Evolutionary conservation across 148 eudicot species (phyloP).

Genomic region (Rhododendron mucronatum): DNA sequence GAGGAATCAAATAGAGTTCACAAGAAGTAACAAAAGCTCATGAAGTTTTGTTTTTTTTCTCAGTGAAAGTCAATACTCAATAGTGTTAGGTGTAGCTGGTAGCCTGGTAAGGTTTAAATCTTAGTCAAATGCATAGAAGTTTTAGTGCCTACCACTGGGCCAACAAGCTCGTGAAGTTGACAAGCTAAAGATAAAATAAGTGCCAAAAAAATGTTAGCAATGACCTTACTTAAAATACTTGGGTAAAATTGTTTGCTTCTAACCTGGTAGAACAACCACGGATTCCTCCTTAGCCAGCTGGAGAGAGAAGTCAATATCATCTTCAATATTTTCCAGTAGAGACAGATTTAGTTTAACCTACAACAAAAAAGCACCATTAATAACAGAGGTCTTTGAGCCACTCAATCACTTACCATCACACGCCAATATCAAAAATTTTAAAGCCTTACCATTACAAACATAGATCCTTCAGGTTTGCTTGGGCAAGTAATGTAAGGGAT

Average conservation of each 20-base stretch:
- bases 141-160: not conserved
- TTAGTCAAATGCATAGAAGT: not conserved
- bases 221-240: not conserved
- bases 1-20: not conserved
- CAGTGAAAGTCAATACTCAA: not conserved
- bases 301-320: constrained; percentile 56
- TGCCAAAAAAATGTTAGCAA: not conserved
- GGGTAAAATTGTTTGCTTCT: not conserved
- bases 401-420: not conserved
- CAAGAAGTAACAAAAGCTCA: not conserved
- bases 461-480: constrained; percentile 56
- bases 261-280: constrained; percentile 46
- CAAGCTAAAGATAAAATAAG: not conserved
- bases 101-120: not conserved
- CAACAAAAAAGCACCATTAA: not conserved
- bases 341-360: constrained; percentile 56
- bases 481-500: constrained; percentile 50
- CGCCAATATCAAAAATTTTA: not conserved
- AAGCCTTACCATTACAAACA: constrained; percentile 45
- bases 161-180: not conserved
- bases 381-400: not conserved
- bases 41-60: not conserved
- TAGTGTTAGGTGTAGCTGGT: not conserved
- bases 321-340: constrained; percentile 39
- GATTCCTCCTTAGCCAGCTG: constrained; percentile 67